Evolutionary conservation across 441 rosid species (phyloP), one percentile per base, ranked within the genome.

Genomic region (Populus tomentosa): DNA sequence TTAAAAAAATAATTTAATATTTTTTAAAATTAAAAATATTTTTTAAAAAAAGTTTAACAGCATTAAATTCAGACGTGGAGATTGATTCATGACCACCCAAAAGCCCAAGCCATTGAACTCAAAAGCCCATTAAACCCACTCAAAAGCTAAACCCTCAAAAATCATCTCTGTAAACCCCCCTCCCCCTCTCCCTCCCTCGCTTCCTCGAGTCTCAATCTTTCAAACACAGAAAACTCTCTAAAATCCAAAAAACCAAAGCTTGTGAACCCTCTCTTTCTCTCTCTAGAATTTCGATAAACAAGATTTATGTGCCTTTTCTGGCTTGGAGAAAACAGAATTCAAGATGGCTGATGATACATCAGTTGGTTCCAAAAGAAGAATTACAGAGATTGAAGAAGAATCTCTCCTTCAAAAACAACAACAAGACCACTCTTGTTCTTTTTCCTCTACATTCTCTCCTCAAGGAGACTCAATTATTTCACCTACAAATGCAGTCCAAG

Each of bases 291-390:
- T 6, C 11, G 20, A 14, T 11, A 46, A 46, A 46, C 56, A 11
- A 14, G 3, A 46, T 46, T 14, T 46, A 11, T 13, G 56, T 46
- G 16, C 16, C 18, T 46, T 46, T 46, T 46, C 56, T 46, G 56
- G 18, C 56, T 14, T 46, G 56, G 56, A 14, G 1, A 46, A 46
- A 46, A 14, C 20, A 46, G 56, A 14, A 46, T 14, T 14, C 56
- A 46, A 46, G 56, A 71, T 77, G 75, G 80, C 64, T 20, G 79
- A 70, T 10, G 53, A 67, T 6, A 18, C 65, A 18, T 64, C 7
- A 50, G 67, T 75, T 71, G 77, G 50, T 56, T 70, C 78, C 42
- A 67, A 81, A 66, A 32, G 73, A 46, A 77, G 73, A 68, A 73
- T 35, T 20, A 20, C 66, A 6, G 71, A 71, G 56, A 56, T 71